Conservation (phyloP, 2,329 filamentous ascomycete genomes). For the Fusarium papillatum region DNA sequence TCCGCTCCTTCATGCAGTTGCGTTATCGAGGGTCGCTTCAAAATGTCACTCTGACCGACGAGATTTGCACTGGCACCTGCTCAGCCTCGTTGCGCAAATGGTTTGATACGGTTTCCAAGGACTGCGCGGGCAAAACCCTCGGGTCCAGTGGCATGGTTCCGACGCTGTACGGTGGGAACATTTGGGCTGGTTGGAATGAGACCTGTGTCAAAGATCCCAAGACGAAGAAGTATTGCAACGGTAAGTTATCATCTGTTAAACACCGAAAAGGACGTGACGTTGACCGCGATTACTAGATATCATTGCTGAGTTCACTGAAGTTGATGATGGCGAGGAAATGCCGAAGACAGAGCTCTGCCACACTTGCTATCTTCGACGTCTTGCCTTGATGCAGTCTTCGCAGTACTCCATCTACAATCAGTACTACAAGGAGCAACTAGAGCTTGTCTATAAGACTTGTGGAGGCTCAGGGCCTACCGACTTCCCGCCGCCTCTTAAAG, state of each 20-base stretch:
- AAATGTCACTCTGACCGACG: not conserved
- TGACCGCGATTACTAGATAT: conserved; percentile 13
- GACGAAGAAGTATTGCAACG: conserved; percentile 33
- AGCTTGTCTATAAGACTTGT: conserved; percentile 21
- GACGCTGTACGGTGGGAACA: not conserved
- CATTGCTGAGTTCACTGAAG: conserved; percentile 27
- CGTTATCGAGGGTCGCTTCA: no score
- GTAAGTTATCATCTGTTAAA: not conserved
- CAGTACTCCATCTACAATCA: conserved; percentile 40
- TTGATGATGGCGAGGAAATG: conserved; percentile 27
- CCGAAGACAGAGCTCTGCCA: conserved; percentile 40
- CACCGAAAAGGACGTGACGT: no score
- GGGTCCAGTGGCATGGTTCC: no score
- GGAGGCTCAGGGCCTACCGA: conserved; percentile 5
- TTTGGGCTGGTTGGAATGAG: conserved; percentile 35
- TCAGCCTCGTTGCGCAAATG: conserved; percentile 15
- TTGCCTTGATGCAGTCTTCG: conserved; percentile 42
- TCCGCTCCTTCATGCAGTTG: no score
- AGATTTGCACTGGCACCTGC: conserved; percentile 12
- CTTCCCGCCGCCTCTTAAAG: not conserved
- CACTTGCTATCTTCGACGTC: conserved; percentile 33
- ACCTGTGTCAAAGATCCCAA: conserved; percentile 32
- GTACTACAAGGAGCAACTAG: conserved; percentile 17
- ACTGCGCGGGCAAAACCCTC: conserved; percentile 3
- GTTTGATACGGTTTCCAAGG: conserved; percentile 11